Percentiles rank a stretch among this genome's conserved stretches.
These are phyloP conservation scores for Scutellaria barbata DNA, from an alignment of 257 asterid species.

Conservation along the genomic window DNA sequence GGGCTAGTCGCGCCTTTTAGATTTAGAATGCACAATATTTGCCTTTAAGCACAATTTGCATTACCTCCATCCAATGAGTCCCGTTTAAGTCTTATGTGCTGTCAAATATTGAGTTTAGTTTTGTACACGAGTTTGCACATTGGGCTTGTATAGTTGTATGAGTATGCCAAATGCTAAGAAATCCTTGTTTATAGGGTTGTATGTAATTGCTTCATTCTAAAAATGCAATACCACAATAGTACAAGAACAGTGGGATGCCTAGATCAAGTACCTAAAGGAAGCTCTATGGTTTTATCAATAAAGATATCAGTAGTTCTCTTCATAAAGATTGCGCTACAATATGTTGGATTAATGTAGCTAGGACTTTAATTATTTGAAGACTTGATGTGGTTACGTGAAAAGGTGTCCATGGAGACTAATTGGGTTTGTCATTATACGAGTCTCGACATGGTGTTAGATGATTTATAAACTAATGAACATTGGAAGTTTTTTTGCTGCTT, in stretches of 20 bases:
- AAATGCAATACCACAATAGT: neutral
- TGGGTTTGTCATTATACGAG: no score
- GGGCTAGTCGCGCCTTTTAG: slow-evolving; percentile 10
- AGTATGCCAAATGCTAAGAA: neutral
- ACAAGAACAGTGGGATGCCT: slow-evolving; percentile 1
- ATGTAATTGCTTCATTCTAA: slow-evolving; percentile 3
- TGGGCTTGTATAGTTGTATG: neutral
- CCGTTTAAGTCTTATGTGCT: neutral
- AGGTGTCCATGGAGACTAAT: neutral
- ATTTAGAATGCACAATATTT: neutral
- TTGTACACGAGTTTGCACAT: neutral
- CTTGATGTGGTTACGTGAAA: neutral
- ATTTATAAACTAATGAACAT: no score
- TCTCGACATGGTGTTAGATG: no score
- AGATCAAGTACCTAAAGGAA: slow-evolving; percentile 11
- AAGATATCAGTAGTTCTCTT: neutral
- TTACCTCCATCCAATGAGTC: slow-evolving; percentile 2
- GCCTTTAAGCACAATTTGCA: neutral
- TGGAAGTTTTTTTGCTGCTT: no score
- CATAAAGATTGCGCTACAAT: neutral
- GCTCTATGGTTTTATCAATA: neutral
- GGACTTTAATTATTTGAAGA: neutral
- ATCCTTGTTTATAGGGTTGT: neutral
- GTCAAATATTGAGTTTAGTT: neutral
- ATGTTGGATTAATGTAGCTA: neutral